These are phyloP conservation scores for Colletotrichum eremochloae DNA, from an alignment of 2,329 filamentous ascomycete genomes.

Conservation along the genomic window DNA sequence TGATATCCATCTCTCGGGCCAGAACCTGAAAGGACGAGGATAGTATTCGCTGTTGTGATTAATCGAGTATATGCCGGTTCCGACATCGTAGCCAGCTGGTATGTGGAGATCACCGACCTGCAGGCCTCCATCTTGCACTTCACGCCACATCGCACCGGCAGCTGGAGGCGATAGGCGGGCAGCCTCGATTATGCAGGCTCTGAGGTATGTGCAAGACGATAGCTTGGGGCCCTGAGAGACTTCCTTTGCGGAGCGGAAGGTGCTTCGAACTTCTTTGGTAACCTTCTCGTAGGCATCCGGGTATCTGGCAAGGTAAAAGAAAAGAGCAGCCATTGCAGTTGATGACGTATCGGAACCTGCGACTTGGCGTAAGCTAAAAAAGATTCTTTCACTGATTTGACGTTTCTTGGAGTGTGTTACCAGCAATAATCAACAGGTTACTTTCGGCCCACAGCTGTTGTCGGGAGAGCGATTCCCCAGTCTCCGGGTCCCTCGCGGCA, in stretches of 20 bases:
- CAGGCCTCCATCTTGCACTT: conserved; percentile 25
- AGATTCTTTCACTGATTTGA: background rate
- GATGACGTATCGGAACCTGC: conserved; percentile 30
- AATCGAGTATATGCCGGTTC: conserved; percentile 29
- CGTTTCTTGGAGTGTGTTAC: background rate
- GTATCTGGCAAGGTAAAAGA: conserved; percentile 26
- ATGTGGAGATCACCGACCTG: background rate
- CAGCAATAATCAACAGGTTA: conserved; percentile 26
- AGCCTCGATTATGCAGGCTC: conserved; percentile 54
- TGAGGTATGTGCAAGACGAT: conserved; percentile 53
- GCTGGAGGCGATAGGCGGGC: conserved; percentile 41
- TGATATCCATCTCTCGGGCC: conserved; percentile 27
- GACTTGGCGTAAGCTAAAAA: background rate
- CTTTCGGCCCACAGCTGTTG: conserved; percentile 30
- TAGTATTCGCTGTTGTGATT: conserved; percentile 20
- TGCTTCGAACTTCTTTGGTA: conserved; percentile 4
- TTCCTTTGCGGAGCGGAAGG: conserved; percentile 47
- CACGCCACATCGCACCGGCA: conserved; percentile 33
- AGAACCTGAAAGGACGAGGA: conserved; percentile 22
- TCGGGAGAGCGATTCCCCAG: conserved; percentile 21
- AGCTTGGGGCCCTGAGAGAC: conserved; percentile 51
- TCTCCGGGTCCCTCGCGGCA: conserved; percentile 21
- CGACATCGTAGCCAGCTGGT: conserved; percentile 18
- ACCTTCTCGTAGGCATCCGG: conserved; percentile 27
- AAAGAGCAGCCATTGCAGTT: conserved; percentile 22